Conservation (phyloP, 176 grass and related monocot genomes). For the Oryza longistaminata region DNA sequence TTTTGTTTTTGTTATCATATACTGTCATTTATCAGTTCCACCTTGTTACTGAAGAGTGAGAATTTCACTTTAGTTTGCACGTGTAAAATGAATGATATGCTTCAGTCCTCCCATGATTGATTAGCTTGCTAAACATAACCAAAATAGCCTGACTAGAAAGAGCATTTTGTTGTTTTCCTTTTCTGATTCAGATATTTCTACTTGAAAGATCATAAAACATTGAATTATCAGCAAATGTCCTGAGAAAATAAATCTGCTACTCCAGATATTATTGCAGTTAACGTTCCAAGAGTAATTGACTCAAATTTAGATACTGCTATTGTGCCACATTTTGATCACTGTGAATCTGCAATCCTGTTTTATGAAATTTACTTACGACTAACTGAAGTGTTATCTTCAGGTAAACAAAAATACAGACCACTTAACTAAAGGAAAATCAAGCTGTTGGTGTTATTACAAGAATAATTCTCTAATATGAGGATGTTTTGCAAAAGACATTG, state of each 20-base stretch:
- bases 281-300: neutral
- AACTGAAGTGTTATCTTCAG: neutral
- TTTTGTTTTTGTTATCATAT: neutral
- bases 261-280: neutral
- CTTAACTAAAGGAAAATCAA: neutral
- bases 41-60: neutral
- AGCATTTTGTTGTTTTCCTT: neutral
- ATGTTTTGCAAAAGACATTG: neutral
- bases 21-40: neutral
- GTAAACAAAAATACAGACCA: neutral
- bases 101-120: neutral
- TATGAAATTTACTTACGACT: neutral
- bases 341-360: neutral
- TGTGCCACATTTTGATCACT: neutral
- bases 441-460: neutral
- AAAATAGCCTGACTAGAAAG: neutral
- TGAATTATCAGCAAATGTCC: neutral
- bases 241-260: neutral
- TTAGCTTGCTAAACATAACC: neutral
- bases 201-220: neutral
- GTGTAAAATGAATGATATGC: neutral
- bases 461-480: neutral
- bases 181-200: neutral
- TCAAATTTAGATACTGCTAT: neutral
- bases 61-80: neutral